Conservation (phyloP, 805 yeast genomes). For the Ogataea corticis region DNA sequence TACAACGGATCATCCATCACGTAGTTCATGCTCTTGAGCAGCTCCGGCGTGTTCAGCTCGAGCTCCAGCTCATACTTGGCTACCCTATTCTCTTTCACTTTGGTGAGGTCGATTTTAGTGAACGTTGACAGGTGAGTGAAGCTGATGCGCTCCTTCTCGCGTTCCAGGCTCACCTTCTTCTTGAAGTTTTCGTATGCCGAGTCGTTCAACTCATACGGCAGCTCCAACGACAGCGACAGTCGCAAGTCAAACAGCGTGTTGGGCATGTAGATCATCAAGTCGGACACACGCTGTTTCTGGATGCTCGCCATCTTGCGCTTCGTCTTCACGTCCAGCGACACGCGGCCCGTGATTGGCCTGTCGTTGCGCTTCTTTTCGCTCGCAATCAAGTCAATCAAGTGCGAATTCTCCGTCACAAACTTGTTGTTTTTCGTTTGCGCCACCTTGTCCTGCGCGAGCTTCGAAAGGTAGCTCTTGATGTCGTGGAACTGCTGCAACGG, state of each 20-base stretch:
- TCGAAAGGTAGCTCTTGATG: conserved; percentile 52
- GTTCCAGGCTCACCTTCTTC: conserved; percentile 48
- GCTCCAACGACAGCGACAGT: conserved; percentile 72
- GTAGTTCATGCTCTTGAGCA: conserved; percentile 32
- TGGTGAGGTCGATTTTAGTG: conserved; percentile 71
- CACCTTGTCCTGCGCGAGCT: conserved; percentile 42
- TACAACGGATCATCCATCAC: conserved; percentile 40
- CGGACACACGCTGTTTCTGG: conserved; percentile 72
- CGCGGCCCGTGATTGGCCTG: conserved; percentile 62
- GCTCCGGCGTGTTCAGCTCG: conserved; percentile 35
- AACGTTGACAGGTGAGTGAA: conserved; percentile 74
- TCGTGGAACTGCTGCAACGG: conserved; percentile 63
- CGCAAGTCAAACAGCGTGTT: conserved; percentile 76
- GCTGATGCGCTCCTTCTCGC: conserved; percentile 74
- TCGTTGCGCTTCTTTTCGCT: conserved; percentile 64
- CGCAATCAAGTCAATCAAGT: conserved; percentile 62
- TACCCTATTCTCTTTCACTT: conserved; percentile 42
- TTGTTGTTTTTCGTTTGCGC: conserved; percentile 36
- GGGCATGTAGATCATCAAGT: conserved; percentile 71
- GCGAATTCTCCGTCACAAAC: conserved; percentile 61
- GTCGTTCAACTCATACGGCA: conserved; percentile 59
- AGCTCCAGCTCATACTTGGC: conserved; percentile 37
- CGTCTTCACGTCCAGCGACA: conserved; percentile 67
- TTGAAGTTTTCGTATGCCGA: conserved; percentile 54
- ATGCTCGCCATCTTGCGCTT: conserved; percentile 68